phyloP scores from a whole-genome alignment of 768 basidiomycete genomes.

The Termitomyces bulborhizus region DNA sequence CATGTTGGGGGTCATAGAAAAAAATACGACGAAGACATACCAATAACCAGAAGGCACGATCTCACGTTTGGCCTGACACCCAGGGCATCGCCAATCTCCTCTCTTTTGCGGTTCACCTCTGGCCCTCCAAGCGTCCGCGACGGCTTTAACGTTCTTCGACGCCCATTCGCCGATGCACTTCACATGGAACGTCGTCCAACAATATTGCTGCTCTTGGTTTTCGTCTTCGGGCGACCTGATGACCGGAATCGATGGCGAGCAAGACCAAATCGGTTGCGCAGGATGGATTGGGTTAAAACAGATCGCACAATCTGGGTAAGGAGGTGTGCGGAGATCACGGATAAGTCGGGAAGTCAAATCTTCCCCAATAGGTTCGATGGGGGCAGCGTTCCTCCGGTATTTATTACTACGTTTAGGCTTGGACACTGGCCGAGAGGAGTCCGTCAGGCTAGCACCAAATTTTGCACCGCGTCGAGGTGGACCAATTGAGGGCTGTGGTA shows the following conservation, averaged over 20 bases:
- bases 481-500: not conserved
- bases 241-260: conserved; percentile 57
- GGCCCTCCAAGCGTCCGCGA: conserved; percentile 66
- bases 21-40: conserved; percentile 29
- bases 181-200: conserved; percentile 89
- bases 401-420: conserved; percentile 2
- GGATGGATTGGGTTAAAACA: conserved; percentile 82
- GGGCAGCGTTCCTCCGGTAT: conserved; percentile 4
- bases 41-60: conserved; percentile 59
- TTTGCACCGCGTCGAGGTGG: conserved; percentile 23
- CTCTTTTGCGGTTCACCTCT: conserved; percentile 53
- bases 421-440: conserved; percentile 5
- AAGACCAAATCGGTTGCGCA: conserved; percentile 82
- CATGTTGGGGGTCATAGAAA: conserved; percentile 9
- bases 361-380: conserved; percentile 34
- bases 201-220: conserved; percentile 50
- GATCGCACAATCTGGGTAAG: conserved; percentile 75
- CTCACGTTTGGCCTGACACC: conserved; percentile 79
- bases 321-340: conserved; percentile 56
- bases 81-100: conserved; percentile 92
- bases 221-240: conserved; percentile 23
- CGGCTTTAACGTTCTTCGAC: conserved; percentile 66
- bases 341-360: conserved; percentile 75
- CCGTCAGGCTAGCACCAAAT: conserved; percentile 31
- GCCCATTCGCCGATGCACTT: conserved; percentile 91